Base-by-base conservation (phyloP, 345 rosid species). In the Microcos paniculata region DNA sequence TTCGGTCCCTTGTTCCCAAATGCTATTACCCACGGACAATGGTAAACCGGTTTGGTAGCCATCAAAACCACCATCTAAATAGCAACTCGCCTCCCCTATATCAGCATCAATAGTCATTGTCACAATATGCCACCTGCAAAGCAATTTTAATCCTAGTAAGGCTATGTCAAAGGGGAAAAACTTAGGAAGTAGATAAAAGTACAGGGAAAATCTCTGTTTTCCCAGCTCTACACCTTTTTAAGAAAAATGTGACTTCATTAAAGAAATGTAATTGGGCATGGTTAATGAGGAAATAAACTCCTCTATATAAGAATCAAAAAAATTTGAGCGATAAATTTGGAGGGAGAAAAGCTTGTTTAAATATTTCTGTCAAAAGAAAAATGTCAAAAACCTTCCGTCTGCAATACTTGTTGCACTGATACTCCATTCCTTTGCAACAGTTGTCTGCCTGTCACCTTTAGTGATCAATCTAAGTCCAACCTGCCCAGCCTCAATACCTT, bases 401-500 rank as follows among this genome's bases (percentile, higher is more conserved):
- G 99, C 91, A 85, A 96, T 94, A 83, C 98, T 91, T 49, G 98
- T 89, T n/a, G 94, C 99, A 83, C 99, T 87, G 65, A 96, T 90
- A 87, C 94, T 91, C 99, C 99, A 94, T 80, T 96, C 99, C 86
- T 91, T 94, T 23, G 90, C 87, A 59, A 91, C 90, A 42, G 97
- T 90, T 62, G 97, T 86, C 84, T 94, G 99, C 80, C 92, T 86
- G 76, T 92, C 99, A 66, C 98, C 97, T 84, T 94, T 96, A 69
- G 97, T 89, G 55, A 96, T 92, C 86, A 91, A 85, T 71, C 97
- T 87, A 78, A 96, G 92, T 77, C 98, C 98, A 76, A 96, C 98
- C 82, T 94, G 99, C 76, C 99, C 99, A 79, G 99, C 99, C 82
- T 96, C 99, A 71, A 96, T 88, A 79, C 99, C 99, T 92, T 96